Conservation (phyloP, 306 rosid genomes). For the Prunus davidiana region DNA sequence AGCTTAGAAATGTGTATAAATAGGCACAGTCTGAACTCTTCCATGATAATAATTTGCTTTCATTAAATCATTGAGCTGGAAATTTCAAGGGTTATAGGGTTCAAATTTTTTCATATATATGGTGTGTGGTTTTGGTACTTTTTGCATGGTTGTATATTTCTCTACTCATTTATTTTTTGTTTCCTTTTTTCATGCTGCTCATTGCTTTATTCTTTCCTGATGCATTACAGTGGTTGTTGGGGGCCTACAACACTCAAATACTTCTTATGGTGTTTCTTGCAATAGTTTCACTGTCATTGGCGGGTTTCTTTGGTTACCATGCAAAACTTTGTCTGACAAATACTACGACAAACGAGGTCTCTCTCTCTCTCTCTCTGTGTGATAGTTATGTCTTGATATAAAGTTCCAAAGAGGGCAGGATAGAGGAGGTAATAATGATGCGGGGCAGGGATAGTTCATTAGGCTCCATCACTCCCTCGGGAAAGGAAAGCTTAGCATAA, state of each 20-base stretch:
- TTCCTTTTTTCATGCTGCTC: conserved; percentile 5
- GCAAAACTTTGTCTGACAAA: conserved; percentile 84
- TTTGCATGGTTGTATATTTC: neutral
- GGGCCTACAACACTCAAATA: conserved; percentile 82
- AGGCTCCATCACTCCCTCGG: neutral
- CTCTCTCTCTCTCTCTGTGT: conserved; percentile 30
- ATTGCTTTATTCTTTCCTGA: conserved; percentile 20
- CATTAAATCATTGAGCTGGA: neutral
- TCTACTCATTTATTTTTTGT: neutral
- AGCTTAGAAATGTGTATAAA: neutral
- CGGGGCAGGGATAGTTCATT: neutral
- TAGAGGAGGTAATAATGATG: neutral
- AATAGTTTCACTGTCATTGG: conserved; percentile 63
- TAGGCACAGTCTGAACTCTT: neutral
- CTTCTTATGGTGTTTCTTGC: conserved; percentile 80
- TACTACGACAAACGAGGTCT: conserved; percentile 94
- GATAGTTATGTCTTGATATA: conserved; percentile 5
- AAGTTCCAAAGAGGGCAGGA: conserved; percentile 3
- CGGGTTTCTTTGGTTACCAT: conserved; percentile 86
- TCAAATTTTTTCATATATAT: too few species aligned
- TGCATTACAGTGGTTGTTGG: conserved; percentile 74
- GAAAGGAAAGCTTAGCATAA: neutral
- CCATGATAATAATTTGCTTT: neutral
- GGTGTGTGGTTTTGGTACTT: neutral
- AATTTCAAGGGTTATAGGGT: too few species aligned